Base-by-base conservation (phyloP, 2,329 filamentous ascomycete genomes). In the Beauveria bassiana region DNA sequence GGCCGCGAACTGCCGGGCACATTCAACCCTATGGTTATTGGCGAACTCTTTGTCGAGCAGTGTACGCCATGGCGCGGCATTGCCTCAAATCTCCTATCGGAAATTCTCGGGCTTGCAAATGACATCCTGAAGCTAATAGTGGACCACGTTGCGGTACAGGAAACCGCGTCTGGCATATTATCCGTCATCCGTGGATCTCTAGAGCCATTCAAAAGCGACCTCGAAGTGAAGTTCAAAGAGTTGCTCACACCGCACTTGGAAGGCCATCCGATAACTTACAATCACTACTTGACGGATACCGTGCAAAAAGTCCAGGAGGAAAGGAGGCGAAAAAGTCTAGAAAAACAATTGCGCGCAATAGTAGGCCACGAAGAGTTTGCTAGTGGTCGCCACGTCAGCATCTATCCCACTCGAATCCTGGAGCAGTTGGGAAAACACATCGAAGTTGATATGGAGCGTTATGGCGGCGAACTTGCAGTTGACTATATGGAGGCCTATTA, bases 1-100 rank as follows among this genome's bases (percentile, higher is more conserved):
- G 85, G 82, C 1, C 70, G 77, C 9, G 85, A 88, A 66, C 70
- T 88, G 0, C 81, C 81, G 0, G 82, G 84, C 0, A 81, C 73
- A 0, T 86, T 83, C 69, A 85, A 85, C 64, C 79, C 84, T 0
- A 68, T 82, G 62, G 71, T 87, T 10, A 77, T 87, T 3, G 72
- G 73, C 1, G 78, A 85, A 28, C 70, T 88, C 0, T 88, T 88
- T 66, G 72, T 73, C 38, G 77, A 85, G 61, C 84, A 87, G 62
- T 82, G 78, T 1, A 53, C 63, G 14, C 78, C 77, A 0, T 87
- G 83, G 85, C 70, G 77, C 58, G 42, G 61, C 0, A 73, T 81
- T 53, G 81, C 78, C 1, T 69, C 72, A 6, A 76, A 80, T 45
- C 72, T 86, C 26, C 20, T 80, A 73, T 3, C 79, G 75, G n/a